These are phyloP conservation scores for Penicillium sp. DNA, from an alignment of 2,329 filamentous ascomycete species.

Conservation along the genomic window DNA sequence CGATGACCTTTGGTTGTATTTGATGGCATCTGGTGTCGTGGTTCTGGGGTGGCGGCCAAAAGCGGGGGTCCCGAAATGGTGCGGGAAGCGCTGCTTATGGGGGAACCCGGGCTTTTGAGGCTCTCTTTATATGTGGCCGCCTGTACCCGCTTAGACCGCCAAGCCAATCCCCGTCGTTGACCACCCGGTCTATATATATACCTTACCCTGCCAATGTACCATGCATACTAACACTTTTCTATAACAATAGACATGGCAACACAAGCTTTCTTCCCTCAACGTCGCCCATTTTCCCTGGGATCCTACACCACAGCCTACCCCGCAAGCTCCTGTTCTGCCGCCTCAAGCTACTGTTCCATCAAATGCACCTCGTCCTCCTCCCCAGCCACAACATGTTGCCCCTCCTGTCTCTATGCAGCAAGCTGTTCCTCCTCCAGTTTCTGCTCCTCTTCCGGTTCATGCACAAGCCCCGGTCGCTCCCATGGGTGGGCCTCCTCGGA, in stretches of 20 bases:
- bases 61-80: slow-evolving; percentile 32
- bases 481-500: slow-evolving; percentile 40
- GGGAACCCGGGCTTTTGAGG: slow-evolving; percentile 41
- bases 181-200: neutral
- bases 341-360: slow-evolving; percentile 44
- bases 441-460: slow-evolving; percentile 28
- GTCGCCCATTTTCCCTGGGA: slow-evolving; percentile 96
- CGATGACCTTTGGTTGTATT: neutral
- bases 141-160: slow-evolving; percentile 31
- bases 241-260: slow-evolving; percentile 78
- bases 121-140: slow-evolving; percentile 42
- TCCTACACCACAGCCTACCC: slow-evolving; percentile 66
- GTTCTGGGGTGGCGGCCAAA: slow-evolving; percentile 40
- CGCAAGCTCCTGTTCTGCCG: slow-evolving; percentile 37
- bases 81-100: slow-evolving; percentile 40
- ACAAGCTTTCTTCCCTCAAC: slow-evolving; percentile 79
- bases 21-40: slow-evolving; percentile 11
- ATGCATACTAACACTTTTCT: slow-evolving; percentile 5
- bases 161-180: slow-evolving; percentile 13
- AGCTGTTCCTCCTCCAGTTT: slow-evolving; percentile 31
- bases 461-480: slow-evolving; percentile 29
- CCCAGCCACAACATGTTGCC: slow-evolving; percentile 38
- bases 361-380: slow-evolving; percentile 43
- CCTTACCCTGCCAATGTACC: neutral
- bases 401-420: slow-evolving; percentile 35